These are phyloP conservation scores for Geotrichum macrosporum DNA, from an alignment of 1,139 yeast genomes.

Conservation along the genomic window DNA sequence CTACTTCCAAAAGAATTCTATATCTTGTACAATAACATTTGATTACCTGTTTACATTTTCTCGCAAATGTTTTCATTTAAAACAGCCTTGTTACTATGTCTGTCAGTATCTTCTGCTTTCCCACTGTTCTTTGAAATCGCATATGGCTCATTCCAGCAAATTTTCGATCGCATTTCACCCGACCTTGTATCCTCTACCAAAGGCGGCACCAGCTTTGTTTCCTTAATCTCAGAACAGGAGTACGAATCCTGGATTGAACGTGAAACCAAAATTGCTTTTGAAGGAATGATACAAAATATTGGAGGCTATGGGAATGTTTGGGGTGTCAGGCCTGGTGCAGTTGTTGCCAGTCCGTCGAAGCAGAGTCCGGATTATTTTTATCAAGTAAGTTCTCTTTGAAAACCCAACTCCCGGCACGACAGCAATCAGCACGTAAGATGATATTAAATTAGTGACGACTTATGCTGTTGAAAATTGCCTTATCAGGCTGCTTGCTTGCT, in stretches of 20 bases:
- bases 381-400: constrained; percentile 44
- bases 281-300: constrained; percentile 56
- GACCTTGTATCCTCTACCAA: background rate
- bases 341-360: constrained; percentile 79
- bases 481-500: background rate
- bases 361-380: constrained; percentile 69
- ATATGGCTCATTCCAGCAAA: constrained; percentile 3
- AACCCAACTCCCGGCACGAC: too few species aligned
- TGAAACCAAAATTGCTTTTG: constrained; percentile 51
- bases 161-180: background rate
- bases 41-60: too few species aligned
- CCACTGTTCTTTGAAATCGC: too few species aligned
- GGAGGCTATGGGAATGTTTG: constrained; percentile 46
- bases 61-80: too few species aligned
- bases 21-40: too few species aligned
- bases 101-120: too few species aligned
- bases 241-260: constrained; percentile 55
- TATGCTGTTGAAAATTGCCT: too few species aligned
- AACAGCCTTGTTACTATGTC: too few species aligned
- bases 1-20: too few species aligned
- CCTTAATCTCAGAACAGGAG: constrained; percentile 34
- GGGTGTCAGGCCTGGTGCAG: constrained; percentile 58
- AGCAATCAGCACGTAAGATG: too few species aligned
- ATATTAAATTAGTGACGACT: too few species aligned
- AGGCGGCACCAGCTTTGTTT: constrained; percentile 19